phyloP scores from a whole-genome alignment of 495 filamentous ascomycete genomes.

The Penicillium longicatenatum region DNA sequence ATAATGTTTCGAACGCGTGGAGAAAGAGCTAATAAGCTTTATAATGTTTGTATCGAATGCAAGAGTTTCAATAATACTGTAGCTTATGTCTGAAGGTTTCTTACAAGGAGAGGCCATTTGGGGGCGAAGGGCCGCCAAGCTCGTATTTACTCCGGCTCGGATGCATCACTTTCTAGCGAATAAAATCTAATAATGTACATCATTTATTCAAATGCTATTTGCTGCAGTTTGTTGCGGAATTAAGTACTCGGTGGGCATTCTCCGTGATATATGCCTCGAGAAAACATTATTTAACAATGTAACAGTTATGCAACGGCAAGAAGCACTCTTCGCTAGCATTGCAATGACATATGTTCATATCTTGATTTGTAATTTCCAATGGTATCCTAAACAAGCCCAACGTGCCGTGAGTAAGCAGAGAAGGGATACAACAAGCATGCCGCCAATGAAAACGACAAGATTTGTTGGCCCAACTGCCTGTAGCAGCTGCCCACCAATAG shows the following conservation, averaged over 20 bases:
- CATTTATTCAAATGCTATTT: no score
- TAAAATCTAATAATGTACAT: no score
- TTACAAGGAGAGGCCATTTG: no score
- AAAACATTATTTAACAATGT: neutral
- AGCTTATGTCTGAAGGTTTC: no score
- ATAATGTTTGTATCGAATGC: no score
- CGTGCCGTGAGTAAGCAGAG: conserved; percentile 7
- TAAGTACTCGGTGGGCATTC: neutral
- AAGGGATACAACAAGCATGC: conserved; percentile 3
- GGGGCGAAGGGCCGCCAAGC: no score
- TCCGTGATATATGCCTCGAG: conserved; percentile 19
- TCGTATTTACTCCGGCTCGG: no score
- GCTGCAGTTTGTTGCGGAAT: no score
- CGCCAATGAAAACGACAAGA: conserved; percentile 8
- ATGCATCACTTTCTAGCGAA: no score
- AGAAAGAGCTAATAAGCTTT: no score
- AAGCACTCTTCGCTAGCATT: neutral
- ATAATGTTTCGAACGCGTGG: no score
- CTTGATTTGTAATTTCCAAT: conserved; percentile 9
- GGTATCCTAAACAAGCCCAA: conserved; percentile 13
- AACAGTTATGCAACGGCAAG: neutral
- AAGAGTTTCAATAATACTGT: no score
- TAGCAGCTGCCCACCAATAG: conserved; percentile 11
- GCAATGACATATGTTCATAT: neutral
- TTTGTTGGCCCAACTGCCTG: conserved; percentile 10